Base-by-base conservation (phyloP, 345 rosid genomes). In the Salix viminalis region DNA sequence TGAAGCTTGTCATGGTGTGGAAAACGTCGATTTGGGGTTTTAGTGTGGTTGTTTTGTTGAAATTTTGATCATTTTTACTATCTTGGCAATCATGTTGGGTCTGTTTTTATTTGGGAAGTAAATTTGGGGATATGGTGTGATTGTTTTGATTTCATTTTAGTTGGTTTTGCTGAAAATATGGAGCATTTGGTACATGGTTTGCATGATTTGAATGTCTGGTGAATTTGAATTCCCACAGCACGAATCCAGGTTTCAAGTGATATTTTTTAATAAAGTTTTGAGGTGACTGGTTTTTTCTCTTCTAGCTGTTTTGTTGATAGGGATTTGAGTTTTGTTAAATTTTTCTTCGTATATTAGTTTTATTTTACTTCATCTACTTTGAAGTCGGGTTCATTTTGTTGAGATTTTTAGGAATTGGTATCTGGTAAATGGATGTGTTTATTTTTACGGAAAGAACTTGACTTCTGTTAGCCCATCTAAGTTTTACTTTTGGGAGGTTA, bases 351-450 rank as follows among this genome's bases (percentile, higher is more conserved):
- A 21, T 46, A 71, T 39, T 62, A 67, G 71, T 52, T 24, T 32
- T 67, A 4, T 42, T 72, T 36, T 15, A n/a, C 18, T 19, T 36
- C 21, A 19, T n/a, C 28, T 28, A 28, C 1, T 21, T 44, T 61
- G 41, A 30, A 3, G 8, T 24, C 46, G 70, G 54, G 48, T 36
- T 71, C 44, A 74, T 10, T 58, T 80, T 14, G 34, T 71, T 18
- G 69, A 30, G 37, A 74, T 72, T 82, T 72, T 61, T 48, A 66
- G 67, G 61, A n/a, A 21, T 28, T 75, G 41, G 65, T 50, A 23
- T 52, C 15, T 62, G 23, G 74, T 41, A 42, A 36, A n/a, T 61
- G 68, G 6, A 39, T 56, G 3, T 1, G 9, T 64, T 73, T 14
- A 18, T 9, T 41, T 79, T 23, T 13, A 12, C 4, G 41, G 68